Conservation (phyloP, 805 yeast species). For the Teunomyces pallodes region DNA sequence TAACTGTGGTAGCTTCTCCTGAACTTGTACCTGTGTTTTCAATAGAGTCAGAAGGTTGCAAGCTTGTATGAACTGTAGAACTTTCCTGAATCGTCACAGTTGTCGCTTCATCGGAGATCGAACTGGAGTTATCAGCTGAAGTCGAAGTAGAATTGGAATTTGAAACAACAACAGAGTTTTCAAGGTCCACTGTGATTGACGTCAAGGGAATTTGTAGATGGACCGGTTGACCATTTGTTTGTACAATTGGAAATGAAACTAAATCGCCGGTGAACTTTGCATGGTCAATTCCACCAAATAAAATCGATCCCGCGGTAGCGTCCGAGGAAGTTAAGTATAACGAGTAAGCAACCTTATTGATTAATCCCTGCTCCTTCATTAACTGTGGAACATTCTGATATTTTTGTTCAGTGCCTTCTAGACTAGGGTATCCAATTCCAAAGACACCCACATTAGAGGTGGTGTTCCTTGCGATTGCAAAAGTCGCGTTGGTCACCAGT, state of each 20-base stretch:
- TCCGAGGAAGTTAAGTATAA: constrained; percentile 50
- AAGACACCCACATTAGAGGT: constrained; percentile 17
- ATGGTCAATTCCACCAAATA: constrained; percentile 74
- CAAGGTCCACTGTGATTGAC: constrained; percentile 13
- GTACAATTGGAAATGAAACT: constrained; percentile 25
- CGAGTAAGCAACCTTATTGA: constrained; percentile 56
- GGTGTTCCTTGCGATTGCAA: constrained; percentile 16
- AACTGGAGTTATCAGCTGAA: not conserved
- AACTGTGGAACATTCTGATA: constrained; percentile 69
- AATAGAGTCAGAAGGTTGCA: not conserved
- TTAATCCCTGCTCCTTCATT: constrained; percentile 57
- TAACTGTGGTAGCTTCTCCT: not conserved
- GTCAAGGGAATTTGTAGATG: constrained; percentile 20
- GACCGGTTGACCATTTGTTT: constrained; percentile 9
- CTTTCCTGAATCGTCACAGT: not conserved
- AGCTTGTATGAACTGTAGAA: not conserved
- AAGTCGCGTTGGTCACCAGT: constrained; percentile 11
- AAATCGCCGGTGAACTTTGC: constrained; percentile 55
- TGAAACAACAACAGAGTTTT: not conserved
- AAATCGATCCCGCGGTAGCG: constrained; percentile 48
- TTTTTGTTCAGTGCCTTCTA: constrained; percentile 15
- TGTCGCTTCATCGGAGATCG: not conserved
- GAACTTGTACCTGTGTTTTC: not conserved
- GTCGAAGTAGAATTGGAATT: not conserved
- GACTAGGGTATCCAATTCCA: constrained; percentile 16